Percentiles rank a stretch among this genome's conserved stretches.
These are phyloP conservation scores for Lasiosphaeria hispida DNA, from an alignment of 495 filamentous ascomycete species.

Conservation along the genomic window DNA sequence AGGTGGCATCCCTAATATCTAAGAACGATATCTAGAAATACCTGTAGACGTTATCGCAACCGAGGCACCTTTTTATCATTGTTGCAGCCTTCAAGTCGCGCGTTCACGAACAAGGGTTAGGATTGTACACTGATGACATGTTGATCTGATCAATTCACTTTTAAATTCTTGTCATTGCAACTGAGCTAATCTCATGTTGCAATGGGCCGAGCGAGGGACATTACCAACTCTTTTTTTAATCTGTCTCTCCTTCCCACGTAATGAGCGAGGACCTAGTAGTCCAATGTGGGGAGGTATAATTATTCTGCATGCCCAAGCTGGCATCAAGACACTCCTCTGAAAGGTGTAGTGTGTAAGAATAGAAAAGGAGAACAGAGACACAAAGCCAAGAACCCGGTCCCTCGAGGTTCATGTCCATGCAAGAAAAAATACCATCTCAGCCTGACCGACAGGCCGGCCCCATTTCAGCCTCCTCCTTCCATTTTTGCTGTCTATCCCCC, in stretches of 20 bases:
- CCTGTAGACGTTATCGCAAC: no score
- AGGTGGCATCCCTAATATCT: no score
- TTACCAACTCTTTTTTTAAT: not conserved
- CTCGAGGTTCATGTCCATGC: not conserved
- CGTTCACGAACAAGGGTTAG: no score
- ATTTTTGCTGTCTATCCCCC: not conserved
- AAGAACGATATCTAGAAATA: no score
- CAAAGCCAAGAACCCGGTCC: not conserved
- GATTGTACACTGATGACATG: no score
- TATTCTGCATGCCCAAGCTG: not conserved
- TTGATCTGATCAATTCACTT: no score
- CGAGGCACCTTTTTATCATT: no score
- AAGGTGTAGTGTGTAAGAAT: no score
- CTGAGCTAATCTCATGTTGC: no score
- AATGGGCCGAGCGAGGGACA: not conserved
- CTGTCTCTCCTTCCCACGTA: not conserved
- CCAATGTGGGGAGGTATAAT: not conserved
- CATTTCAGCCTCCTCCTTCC: not conserved
- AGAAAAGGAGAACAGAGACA: not conserved
- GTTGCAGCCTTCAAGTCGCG: no score
- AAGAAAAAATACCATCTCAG: not conserved
- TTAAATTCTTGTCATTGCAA: no score
- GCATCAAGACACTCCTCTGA: not conserved
- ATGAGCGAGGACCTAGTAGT: not conserved
- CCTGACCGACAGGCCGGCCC: not conserved